Evolutionary conservation across 2,329 filamentous ascomycete genomes (phyloP).

Genomic region (Epichloe festucae): DNA sequence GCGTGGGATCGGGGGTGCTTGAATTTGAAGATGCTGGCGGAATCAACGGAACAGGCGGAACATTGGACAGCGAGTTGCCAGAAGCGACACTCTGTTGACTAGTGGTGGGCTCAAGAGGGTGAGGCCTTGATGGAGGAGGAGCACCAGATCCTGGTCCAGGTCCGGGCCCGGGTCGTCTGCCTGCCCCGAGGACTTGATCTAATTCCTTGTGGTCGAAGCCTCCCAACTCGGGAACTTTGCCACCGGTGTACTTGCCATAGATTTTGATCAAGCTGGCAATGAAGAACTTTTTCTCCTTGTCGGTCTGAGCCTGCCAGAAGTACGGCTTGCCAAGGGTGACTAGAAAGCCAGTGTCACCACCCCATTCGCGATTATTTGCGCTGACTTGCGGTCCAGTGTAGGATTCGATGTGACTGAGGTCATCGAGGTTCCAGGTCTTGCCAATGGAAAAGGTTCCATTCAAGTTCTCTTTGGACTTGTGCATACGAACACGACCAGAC

Average conservation of each 20-base stretch:
- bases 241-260: constrained; percentile 89
- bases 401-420: constrained; percentile 71
- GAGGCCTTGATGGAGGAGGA: constrained; percentile 12
- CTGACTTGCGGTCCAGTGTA: constrained; percentile 51
- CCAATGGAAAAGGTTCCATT: constrained; percentile 95
- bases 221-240: constrained; percentile 61
- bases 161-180: constrained; percentile 25
- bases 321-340: constrained; percentile 89
- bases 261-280: constrained; percentile 94
- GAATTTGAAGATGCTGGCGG: constrained; percentile 9
- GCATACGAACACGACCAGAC: constrained; percentile 83
- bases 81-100: constrained; percentile 11
- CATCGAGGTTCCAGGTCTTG: constrained; percentile 96
- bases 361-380: constrained; percentile 58
- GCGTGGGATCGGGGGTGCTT: constrained; percentile 14
- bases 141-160: constrained; percentile 12
- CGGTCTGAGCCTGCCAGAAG: constrained; percentile 87
- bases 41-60: constrained; percentile 6
- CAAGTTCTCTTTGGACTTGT: constrained; percentile 91
- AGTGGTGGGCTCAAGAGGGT: constrained; percentile 13
- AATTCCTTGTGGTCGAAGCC: constrained; percentile 75
- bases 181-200: constrained; percentile 57
- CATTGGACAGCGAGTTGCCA: constrained; percentile 5
- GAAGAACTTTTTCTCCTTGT: constrained; percentile 98
- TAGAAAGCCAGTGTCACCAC: constrained; percentile 69